A percentile compares a stretch with the other conserved stretches of the same genome.
phyloP scores from a whole-genome alignment of 441 rosid genomes.

The Bruguiera hainesii region DNA sequence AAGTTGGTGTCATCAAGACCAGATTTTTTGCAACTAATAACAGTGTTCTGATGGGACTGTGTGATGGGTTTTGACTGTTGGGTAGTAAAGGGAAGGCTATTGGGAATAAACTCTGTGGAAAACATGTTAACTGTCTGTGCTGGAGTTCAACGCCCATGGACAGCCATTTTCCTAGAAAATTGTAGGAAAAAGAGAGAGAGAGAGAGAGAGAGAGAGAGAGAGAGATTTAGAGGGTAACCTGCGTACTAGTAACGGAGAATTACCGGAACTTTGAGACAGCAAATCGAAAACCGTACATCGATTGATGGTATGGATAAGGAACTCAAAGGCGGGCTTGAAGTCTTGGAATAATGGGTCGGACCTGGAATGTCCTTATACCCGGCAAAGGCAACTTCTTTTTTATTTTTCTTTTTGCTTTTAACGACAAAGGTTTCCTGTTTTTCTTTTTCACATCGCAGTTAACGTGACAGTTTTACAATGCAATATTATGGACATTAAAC shows the following conservation, averaged over 20 bases:
- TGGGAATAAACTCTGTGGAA: slow-evolving; percentile 39
- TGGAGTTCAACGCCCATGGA: slow-evolving; percentile 12
- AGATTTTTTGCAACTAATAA: slow-evolving; percentile 30
- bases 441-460: too few relatives aligned
- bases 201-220: not conserved
- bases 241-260: not conserved
- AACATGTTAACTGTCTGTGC: slow-evolving; percentile 27
- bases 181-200: too few relatives aligned
- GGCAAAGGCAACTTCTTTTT: too few relatives aligned
- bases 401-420: too few relatives aligned
- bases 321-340: not conserved
- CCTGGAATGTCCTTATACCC: not conserved
- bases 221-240: slow-evolving; percentile 8
- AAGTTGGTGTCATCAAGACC: slow-evolving; percentile 21
- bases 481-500: too few relatives aligned
- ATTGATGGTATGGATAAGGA: not conserved
- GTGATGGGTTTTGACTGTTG: slow-evolving; percentile 32
- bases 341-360: not conserved
- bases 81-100: slow-evolving; percentile 20
- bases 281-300: not conserved
- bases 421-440: too few relatives aligned
- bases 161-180: slow-evolving; percentile 1
- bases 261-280: not conserved
- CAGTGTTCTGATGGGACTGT: slow-evolving; percentile 22
- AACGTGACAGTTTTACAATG: too few relatives aligned